Evolutionary conservation across 1,284 basidiomycete genomes (phyloP), one percentile per base, ranked within the genome.

Genomic region (Ceratobasidium sp.): DNA sequence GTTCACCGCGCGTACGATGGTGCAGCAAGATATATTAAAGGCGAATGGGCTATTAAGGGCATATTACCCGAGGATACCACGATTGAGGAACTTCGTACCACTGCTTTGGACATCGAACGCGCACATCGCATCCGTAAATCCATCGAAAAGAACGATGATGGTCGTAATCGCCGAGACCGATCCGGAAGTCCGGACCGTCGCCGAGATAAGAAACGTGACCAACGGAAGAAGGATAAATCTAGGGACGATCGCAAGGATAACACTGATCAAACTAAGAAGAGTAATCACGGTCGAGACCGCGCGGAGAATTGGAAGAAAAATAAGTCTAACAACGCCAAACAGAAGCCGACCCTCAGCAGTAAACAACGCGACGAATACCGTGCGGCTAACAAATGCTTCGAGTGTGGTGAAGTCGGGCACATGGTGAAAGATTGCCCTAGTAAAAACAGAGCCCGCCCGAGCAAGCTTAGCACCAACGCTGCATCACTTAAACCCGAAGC

Each of bases 301-400:
- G 54, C 50, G 19, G 9, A 33, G 6, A 53, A 51, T 31, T 33
- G 48, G 29, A 51, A 66, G 29, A 36, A 33, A 9, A 53, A 17
- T 17, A 50, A 62, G 9, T 24, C 4, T 9, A 14, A 14, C 9
- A 45, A 8, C 33, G 24, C 5, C 31, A 57, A 71, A 14, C 24
- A n/a, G 22, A 66, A n/a, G 31, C n/a, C 31, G 2, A 50, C 45
- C 9, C 22, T 22, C 17, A 47, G 36, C 6, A 29, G 31, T 19
- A 57, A 54, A 27, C 27, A 57, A 56, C 24, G 24, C 2, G 27
- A 71, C 11, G 75, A 76, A 50, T 44, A 63, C 9, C 22, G 75
- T 0, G 75, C 73, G 0, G 59, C 65, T 1, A 69, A 69, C 24
- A 75, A 76, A 47, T 76, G 75, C 31, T 75, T 75, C 41, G 15